Percentiles rank a stretch among this genome's conserved stretches.
Evolutionary conservation across 345 rosid genomes (phyloP).

Genomic region (Sisymbrium altissimum): DNA sequence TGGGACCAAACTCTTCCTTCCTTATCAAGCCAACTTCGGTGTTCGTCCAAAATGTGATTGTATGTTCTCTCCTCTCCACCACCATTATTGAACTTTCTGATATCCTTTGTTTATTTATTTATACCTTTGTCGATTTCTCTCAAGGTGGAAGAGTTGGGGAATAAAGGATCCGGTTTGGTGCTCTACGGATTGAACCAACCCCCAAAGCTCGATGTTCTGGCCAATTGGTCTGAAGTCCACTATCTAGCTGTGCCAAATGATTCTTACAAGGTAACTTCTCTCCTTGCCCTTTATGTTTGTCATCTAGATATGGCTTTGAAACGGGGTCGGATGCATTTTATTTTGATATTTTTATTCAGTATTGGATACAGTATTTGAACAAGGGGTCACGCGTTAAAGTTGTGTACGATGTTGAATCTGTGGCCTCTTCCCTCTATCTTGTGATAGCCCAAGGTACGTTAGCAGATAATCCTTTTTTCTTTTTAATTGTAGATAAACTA

Average conservation of each 20-base stretch:
- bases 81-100: not conserved
- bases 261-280: slow-evolving; percentile 66
- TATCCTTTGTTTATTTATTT: not conserved
- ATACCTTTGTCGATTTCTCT: not conserved
- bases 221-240: slow-evolving; percentile 53
- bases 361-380: slow-evolving; percentile 72
- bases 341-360: slow-evolving; percentile 40
- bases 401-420: slow-evolving; percentile 55
- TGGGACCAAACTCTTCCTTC: slow-evolving; percentile 73
- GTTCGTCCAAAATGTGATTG: slow-evolving; percentile 80
- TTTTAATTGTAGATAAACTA: not conserved
- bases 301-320: not conserved
- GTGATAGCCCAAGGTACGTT: slow-evolving; percentile 76
- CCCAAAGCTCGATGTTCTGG: slow-evolving; percentile 62
- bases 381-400: slow-evolving; percentile 73
- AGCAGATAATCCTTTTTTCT: not conserved
- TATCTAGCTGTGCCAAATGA: slow-evolving; percentile 55
- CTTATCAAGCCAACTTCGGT: slow-evolving; percentile 67
- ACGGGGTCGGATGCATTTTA: not conserved
- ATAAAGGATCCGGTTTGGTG: slow-evolving; percentile 43
- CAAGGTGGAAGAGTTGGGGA: slow-evolving; percentile 70
- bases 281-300: not conserved
- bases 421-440: slow-evolving; percentile 60
- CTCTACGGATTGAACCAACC: slow-evolving; percentile 63
- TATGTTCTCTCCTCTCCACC: slow-evolving; percentile 25